Evolutionary conservation across 352 stramenopile genomes (phyloP).

Genomic region (Phytopythium kandeliae): DNA sequence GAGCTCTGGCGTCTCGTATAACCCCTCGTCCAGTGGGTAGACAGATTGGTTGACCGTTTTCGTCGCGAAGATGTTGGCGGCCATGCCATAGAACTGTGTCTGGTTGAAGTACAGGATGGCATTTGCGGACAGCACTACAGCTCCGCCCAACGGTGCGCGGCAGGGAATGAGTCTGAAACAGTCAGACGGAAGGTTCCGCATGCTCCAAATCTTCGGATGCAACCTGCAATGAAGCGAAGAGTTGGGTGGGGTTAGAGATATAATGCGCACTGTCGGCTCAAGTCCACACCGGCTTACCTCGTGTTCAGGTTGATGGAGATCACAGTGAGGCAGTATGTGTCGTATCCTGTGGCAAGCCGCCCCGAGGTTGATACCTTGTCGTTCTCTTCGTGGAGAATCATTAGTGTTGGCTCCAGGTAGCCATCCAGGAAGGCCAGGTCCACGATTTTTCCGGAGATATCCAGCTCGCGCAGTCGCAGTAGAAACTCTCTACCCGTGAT

Average conservation of each 20-base stretch:
- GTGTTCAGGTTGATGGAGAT: slow-evolving; percentile 88
- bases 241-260: neutral
- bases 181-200: slow-evolving; percentile 78
- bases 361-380: slow-evolving; percentile 66
- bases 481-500: slow-evolving; percentile 74
- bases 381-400: slow-evolving; percentile 84
- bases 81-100: slow-evolving; percentile 76
- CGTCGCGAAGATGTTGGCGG: slow-evolving; percentile 62
- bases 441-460: slow-evolving; percentile 72
- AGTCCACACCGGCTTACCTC: slow-evolving; percentile 18
- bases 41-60: slow-evolving; percentile 72
- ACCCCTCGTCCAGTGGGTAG: slow-evolving; percentile 54
- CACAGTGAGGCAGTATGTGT: slow-evolving; percentile 81
- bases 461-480: slow-evolving; percentile 61
- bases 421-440: slow-evolving; percentile 81
- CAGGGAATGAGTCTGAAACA: slow-evolving; percentile 72
- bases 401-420: slow-evolving; percentile 82
- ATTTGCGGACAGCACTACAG: slow-evolving; percentile 71
- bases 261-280: too few relatives aligned
- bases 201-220: slow-evolving; percentile 84
- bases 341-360: slow-evolving; percentile 60
- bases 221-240: slow-evolving; percentile 18
- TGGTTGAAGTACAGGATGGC: slow-evolving; percentile 87
- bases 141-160: slow-evolving; percentile 61
- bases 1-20: slow-evolving; percentile 55